Evolutionary conservation across 148 eudicot species (phyloP).

Genomic region (Dianthus caryophyllus): DNA sequence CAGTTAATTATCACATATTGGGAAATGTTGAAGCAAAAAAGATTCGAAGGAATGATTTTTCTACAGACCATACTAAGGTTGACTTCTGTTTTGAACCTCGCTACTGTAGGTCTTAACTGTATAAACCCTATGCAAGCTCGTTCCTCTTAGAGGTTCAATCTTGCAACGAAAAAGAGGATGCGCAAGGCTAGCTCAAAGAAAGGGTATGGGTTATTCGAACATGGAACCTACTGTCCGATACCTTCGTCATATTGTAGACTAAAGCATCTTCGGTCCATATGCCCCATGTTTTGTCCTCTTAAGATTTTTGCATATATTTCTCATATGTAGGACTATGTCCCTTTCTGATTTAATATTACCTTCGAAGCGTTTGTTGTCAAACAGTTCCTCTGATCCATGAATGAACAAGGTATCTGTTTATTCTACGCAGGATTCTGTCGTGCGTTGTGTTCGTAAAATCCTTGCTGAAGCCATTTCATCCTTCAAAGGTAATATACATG

Average conservation of each 20-base stretch:
- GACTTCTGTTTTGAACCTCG: neutral
- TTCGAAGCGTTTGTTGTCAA: neutral
- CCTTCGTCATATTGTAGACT: too few species aligned
- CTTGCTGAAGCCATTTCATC: conserved; percentile 46
- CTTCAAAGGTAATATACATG: conserved; percentile 39
- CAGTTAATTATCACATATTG: conserved; percentile 14
- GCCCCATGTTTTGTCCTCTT: too few species aligned
- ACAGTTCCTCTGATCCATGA: neutral
- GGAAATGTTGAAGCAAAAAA: conserved; percentile 20
- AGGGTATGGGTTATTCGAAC: too few species aligned
- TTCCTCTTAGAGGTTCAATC: too few species aligned
- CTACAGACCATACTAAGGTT: conserved; percentile 82
- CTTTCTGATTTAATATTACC: neutral
- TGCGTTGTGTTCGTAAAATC: conserved; percentile 46
- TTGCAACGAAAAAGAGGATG: too few species aligned
- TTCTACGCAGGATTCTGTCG: conserved; percentile 53
- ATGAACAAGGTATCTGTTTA: neutral
- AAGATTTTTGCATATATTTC: too few species aligned
- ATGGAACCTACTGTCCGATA: too few species aligned
- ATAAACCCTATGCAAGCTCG: too few species aligned
- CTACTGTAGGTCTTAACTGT: too few species aligned
- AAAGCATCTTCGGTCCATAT: too few species aligned
- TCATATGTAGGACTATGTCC: neutral
- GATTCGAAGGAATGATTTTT: conserved; percentile 18
- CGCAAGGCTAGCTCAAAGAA: too few species aligned